Evolutionary conservation across 805 yeast genomes (phyloP), one percentile per base, ranked within the genome.

Genomic region (Kluyveromyces starmeri): DNA sequence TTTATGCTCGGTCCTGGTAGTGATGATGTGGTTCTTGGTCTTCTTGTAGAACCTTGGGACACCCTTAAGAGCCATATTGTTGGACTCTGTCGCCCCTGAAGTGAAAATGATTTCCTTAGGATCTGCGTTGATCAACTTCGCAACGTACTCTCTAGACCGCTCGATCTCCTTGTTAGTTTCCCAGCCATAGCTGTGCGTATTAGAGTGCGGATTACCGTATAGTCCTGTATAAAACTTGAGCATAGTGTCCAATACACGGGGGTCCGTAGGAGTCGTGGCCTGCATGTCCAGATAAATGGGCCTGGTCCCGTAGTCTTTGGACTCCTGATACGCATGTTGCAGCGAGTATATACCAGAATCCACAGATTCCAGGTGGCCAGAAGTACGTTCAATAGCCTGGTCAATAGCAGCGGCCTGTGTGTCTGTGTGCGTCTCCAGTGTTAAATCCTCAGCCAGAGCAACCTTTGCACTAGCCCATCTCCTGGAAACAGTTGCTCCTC

Each of bases 131-230:
- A 92, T 85, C 35, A 92, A 72, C 20, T 68, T 68, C 2, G 98
- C 97, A 35, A 92, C 68, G 49, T 89, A 71, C 35, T 65, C 68
- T 50, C 99, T 73, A 5, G 98, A 95, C 33, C 65, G 64, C 54
- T 92, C 98, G 12, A 92, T 92, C 39, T 80, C 95, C 43, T 72
- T 73, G 39, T 89, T 96, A 3, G 98, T 83, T 64, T 92, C 99
- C 99, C 99, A 92, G 22, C 99, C 99, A 57, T 89, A 92, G 5
- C 95, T 73, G 56, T 92, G 99, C 2, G 98, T 92, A 39, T 92
- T 77, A 5, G 96, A 85, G 62, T 92, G 99, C 15, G 99, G 99
- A 58, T 92, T 92, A 42, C 99, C 99, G 56, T 85, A 92, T 38
- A 84, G 68, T 4, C 97, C 97, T 2, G 97, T 89, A 58, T 74